Base-by-base conservation (phyloP, 2,329 filamentous ascomycete species). In the Thielaviopsis punctulata region DNA sequence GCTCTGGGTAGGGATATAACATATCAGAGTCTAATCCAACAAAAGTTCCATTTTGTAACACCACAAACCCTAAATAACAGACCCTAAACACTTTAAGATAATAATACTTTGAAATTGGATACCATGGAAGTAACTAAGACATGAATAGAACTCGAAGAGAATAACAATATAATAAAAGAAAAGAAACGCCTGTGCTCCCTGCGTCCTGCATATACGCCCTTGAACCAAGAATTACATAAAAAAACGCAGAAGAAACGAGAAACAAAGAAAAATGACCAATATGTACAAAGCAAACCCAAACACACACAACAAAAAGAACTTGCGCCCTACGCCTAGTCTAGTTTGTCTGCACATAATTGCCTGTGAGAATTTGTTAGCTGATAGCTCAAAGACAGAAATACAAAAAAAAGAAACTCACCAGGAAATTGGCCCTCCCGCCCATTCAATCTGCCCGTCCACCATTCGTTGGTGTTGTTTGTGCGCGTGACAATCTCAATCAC, bases 381-480 rank as follows among this genome's bases (percentile, higher is more conserved):
- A 8, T 46, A 51, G 49, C 23, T 15, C 30, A 33, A 22, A 12
- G 13, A 12, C 13, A 12, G 21, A 33, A 15, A 22, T 22, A 39
- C 27, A 24, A 13, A 15, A 46, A 9, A 36, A 43, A 19, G 23
- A 27, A 21, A 65, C 79, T 63, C 73, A 95, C 92, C 92, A 68
- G 92, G 92, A 65, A 98, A 98, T 63, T 96, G 90, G 23, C 92
- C 92, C 62, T 85, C 72, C 67, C 82, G 83, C 48, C 84, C 87
- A 55, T 83, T 73, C 51, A 94, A 63, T 63, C 79, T 85, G 36
- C 92, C 92, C 8, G 75, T 82, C 92, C 92, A 98, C 92, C 92
- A 98, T 66, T 98, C 92, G 60, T 98, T 96, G 49, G 86, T 82
- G 61, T 95, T 95, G 57, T 77, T 73, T n/a, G 87, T 94, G 59